Evolutionary conservation across 139 green algal genomes (phyloP).

Genomic region (Pycnococcus provasolii): DNA sequence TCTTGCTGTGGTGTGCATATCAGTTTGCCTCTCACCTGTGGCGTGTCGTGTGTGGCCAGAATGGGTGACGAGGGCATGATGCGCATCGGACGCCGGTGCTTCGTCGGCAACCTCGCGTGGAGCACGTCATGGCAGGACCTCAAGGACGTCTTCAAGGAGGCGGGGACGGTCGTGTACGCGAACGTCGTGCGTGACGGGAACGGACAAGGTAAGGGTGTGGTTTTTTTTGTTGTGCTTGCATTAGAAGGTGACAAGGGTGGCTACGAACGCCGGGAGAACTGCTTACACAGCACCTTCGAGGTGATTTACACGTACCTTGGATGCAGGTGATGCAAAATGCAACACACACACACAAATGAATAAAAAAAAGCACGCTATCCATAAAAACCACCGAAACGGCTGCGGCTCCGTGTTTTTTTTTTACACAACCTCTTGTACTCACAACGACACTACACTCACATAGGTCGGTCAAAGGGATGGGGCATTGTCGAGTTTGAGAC

Average conservation of each 20-base stretch:
- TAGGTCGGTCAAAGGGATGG: slow-evolving; percentile 40
- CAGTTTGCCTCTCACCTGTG: too few species aligned
- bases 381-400: slow-evolving; percentile 23
- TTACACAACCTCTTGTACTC: neutral
- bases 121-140: slow-evolving; percentile 41
- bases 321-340: too few species aligned
- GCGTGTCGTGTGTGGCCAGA: too few species aligned
- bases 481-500: slow-evolving; percentile 70
- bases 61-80: too few species aligned
- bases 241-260: too few species aligned
- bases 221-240: too few species aligned
- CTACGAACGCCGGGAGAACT: too few species aligned
- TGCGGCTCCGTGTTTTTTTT: neutral
- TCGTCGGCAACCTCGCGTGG: slow-evolving; percentile 50
- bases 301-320: too few species aligned
- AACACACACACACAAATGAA: neutral
- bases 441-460: neutral
- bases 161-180: slow-evolving; percentile 28
- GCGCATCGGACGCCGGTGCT: slow-evolving; percentile 34
- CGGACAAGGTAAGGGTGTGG: too few species aligned
- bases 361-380: slow-evolving; percentile 17
- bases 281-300: too few species aligned
- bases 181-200: slow-evolving; percentile 26
- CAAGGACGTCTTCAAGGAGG: slow-evolving; percentile 41
- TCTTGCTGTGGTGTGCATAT: too few species aligned